Conservation (phyloP, 1,284 basidiomycete species). For the Apiotrichum sp. region DNA sequence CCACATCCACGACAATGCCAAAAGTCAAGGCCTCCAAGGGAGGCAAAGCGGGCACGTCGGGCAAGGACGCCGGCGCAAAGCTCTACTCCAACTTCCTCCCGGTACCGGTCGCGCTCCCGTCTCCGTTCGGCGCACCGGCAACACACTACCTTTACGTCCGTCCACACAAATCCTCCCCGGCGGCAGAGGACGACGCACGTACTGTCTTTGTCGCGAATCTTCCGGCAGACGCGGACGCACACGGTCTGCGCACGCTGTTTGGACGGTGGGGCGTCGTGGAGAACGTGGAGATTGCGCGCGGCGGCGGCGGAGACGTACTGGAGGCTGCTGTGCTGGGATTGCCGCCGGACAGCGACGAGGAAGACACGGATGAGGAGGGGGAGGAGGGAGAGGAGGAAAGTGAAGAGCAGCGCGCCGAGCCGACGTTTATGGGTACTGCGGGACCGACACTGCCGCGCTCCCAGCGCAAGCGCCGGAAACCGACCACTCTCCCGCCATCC, state of each 20-base stretch:
- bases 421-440: slow-evolving; percentile 51
- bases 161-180: slow-evolving; percentile 16
- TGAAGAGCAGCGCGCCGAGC: slow-evolving; percentile 37
- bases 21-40: slow-evolving; percentile 1
- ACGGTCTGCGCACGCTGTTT: slow-evolving; percentile 67
- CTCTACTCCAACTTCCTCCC: slow-evolving; percentile 37
- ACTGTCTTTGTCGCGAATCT: slow-evolving; percentile 81
- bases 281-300: slow-evolving; percentile 55
- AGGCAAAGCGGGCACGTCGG: neutral
- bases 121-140: slow-evolving; percentile 14
- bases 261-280: slow-evolving; percentile 69
- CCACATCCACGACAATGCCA: neutral
- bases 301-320: slow-evolving; percentile 25
- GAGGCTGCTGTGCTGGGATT: slow-evolving; percentile 32
- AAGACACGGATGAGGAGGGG: slow-evolving; percentile 41
- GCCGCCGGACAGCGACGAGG: slow-evolving; percentile 22
- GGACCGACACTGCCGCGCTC: slow-evolving; percentile 31
- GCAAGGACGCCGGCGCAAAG: slow-evolving; percentile 5
- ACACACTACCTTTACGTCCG: slow-evolving; percentile 42
- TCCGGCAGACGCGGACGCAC: slow-evolving; percentile 73
- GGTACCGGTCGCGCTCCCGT: slow-evolving; percentile 26
- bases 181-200: slow-evolving; percentile 45
- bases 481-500: slow-evolving; percentile 56
- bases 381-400: slow-evolving; percentile 42
- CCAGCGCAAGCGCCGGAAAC: slow-evolving; percentile 25